Evolutionary conservation across 1,284 basidiomycete genomes (phyloP), one percentile per base, ranked within the genome.

Genomic region (Tranzscheliella williamsii): DNA sequence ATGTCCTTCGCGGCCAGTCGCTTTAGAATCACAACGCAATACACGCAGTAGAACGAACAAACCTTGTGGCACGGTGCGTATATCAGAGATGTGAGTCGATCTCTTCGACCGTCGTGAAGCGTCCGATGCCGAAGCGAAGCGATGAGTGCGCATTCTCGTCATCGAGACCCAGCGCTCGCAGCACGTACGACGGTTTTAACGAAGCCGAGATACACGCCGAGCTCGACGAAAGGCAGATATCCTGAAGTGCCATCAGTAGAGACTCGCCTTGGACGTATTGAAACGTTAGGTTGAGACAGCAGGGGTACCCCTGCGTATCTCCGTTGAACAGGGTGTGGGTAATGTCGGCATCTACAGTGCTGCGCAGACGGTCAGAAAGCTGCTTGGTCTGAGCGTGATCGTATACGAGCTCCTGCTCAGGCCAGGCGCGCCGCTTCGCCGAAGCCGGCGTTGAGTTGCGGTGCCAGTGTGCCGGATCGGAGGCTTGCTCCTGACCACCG

Each of bases 101-200:
- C 80, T 99, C 95, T 15, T 87, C 90, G 78, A 96, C 91, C 3
- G 95, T 99, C 5, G 95, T 98, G 81, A 99, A 99, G 23, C 95
- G 86, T 27, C 95, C 95, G 63, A 99, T 90, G 42, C 95, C 95
- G 80, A 99, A 99, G 32, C 95, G 87, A 42, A 99, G 83, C 15
- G 91, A 95, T 11, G 93, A 97, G 79, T 99, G 95, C 0, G 95
- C 95, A 89, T 97, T 96, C 75, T 97, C 95, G 79, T 99, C 95
- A 23, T 92, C 90, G 81, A 61, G 72, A 84, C 89, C 94, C 31
- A 99, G 84, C 2, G 95, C 95, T 52, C 95, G 87, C 22, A 99
- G 85, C 11, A 99, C 95, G 77, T 99, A 99, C 26, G 92, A 96
- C 5, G 95, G 95, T 79, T 99, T 95, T 42, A 99, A 83, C 13